A percentile compares a stretch with the other conserved stretches of the same genome.
Conservation (phyloP, 164 flowering plant species). For the Pachysandra terminalis region DNA sequence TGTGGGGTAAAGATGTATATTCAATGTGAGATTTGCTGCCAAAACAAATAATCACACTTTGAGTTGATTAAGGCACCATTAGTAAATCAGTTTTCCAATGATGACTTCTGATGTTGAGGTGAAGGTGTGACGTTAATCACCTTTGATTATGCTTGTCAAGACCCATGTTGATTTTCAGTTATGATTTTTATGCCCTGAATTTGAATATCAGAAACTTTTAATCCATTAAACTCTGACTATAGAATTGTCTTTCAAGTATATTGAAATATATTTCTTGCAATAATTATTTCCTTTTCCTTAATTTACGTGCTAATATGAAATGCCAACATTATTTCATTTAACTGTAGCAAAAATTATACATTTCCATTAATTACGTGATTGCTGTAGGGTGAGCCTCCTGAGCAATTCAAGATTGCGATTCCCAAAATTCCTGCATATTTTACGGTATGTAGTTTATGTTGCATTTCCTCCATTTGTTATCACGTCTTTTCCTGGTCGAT, state of each 20-base stretch:
- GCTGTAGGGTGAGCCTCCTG: slow-evolving; percentile 69
- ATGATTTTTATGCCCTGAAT: not conserved
- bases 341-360: not conserved
- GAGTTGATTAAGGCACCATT: not conserved
- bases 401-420: slow-evolving; percentile 88
- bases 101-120: not conserved
- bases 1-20: too few species aligned
- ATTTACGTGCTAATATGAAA: not conserved
- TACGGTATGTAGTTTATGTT: slow-evolving; percentile 52
- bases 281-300: not conserved
- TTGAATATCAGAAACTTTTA: not conserved
- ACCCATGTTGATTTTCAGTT: not conserved
- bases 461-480: not conserved
- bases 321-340: not conserved
- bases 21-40: not conserved
- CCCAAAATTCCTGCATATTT: slow-evolving; percentile 98
- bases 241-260: not conserved
- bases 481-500: not conserved
- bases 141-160: not conserved
- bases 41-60: not conserved
- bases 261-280: not conserved
- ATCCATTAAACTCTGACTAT: not conserved
- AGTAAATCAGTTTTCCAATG: not conserved
- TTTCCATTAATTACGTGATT: slow-evolving; percentile 7
- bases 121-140: not conserved